A percentile compares a stretch with the other conserved stretches of the same genome.
Evolutionary conservation across 768 basidiomycete genomes (phyloP).

Genomic region (Pholiota molesta): DNA sequence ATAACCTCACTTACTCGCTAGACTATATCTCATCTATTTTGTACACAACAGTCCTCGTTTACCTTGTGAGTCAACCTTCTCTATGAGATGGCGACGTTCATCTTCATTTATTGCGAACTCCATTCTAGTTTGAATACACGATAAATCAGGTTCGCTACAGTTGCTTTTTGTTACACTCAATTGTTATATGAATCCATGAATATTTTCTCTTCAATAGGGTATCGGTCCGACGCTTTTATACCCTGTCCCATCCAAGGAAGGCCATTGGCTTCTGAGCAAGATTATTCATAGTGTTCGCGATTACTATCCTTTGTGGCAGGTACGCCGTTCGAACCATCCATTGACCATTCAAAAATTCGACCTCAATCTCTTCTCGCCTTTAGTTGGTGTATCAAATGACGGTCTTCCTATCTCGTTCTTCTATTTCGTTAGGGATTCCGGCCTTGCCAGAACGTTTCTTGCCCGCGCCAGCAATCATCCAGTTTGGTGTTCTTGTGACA

Average conservation of each 20-base stretch:
- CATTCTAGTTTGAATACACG: constrained; percentile 81
- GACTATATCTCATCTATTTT: not conserved
- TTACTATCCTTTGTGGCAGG: constrained; percentile 97
- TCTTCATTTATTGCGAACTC: not conserved
- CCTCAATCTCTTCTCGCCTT: not conserved
- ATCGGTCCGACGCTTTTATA: constrained; percentile 90
- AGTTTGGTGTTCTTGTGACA: constrained; percentile 64
- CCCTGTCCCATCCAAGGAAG: constrained; percentile 69
- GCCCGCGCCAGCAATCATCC: constrained; percentile 74
- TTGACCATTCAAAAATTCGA: not conserved
- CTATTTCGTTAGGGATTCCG: constrained; percentile 83
- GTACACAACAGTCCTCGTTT: constrained; percentile 38
- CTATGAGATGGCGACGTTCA: not conserved
- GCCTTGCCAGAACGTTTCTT: constrained; percentile 73
- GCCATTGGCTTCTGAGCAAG: constrained; percentile 65
- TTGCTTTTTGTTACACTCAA: not conserved
- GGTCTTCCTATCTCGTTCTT: constrained; percentile 92
- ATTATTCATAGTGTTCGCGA: constrained; percentile 86
- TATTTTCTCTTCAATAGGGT: constrained; percentile 50
- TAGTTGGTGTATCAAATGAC: constrained; percentile 88
- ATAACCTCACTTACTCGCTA: not conserved
- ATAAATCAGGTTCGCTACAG: constrained; percentile 70
- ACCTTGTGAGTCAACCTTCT: constrained; percentile 39
- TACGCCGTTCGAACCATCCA: constrained; percentile 23
- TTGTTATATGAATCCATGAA: not conserved